Evolutionary conservation across 2,329 filamentous ascomycete genomes (phyloP).

Genomic region (Penicillium decumbens): DNA sequence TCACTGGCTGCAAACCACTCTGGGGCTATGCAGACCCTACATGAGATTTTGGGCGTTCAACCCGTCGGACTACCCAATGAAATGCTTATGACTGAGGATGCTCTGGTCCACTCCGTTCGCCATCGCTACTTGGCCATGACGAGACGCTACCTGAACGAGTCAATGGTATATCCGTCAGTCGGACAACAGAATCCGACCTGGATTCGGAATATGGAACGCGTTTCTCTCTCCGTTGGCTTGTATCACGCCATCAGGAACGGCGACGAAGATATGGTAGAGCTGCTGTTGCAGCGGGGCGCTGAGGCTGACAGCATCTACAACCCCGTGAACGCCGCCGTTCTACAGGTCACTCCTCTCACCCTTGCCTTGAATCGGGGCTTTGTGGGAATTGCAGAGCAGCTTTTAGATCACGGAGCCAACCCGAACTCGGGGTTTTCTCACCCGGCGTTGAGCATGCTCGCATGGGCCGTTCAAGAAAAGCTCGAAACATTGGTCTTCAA

Average conservation of each 20-base stretch:
- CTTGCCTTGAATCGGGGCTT: background rate
- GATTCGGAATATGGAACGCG: background rate
- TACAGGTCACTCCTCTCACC: background rate
- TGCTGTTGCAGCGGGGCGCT: background rate
- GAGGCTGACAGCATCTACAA: background rate
- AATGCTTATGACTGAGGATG: background rate
- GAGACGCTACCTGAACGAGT: background rate
- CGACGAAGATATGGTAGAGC: background rate
- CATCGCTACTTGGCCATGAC: background rate
- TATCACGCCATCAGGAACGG: background rate
- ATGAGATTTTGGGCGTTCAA: background rate
- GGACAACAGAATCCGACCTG: background rate
- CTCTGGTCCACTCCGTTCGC: background rate
- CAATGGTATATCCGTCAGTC: background rate
- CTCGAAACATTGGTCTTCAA: background rate
- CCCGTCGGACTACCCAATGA: background rate
- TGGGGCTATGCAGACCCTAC: background rate
- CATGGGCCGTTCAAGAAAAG: background rate
- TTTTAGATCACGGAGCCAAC: background rate
- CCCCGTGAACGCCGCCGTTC: background rate
- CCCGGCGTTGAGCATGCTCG: background rate
- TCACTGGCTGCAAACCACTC: background rate
- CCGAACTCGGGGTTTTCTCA: background rate
- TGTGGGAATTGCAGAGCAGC: background rate
- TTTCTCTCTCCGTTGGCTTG: background rate